Base-by-base conservation (phyloP, 352 stramenopile species). In the Vaucheria bursata region DNA sequence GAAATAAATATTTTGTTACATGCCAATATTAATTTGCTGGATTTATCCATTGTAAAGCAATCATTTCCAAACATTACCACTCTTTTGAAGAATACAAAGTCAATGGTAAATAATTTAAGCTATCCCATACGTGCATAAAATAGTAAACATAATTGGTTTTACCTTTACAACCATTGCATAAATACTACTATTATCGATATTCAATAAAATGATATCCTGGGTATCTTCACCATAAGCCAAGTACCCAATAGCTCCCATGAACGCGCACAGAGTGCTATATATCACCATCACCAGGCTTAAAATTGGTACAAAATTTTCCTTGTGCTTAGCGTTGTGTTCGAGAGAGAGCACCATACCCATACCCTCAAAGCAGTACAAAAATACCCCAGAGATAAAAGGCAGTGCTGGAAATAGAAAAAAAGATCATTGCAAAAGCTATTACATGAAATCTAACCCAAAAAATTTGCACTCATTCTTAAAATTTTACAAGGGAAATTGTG, bases 121-220 rank as follows among this genome's bases (percentile, higher is more conserved):
- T n/a, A n/a, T n/a, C n/a, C n/a, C n/a, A n/a, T n/a, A n/a, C n/a
- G n/a, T n/a, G n/a, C n/a, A n/a, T n/a, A n/a, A n/a, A n/a, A n/a
- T n/a, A n/a, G n/a, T 12, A 50, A 12, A 5, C 39, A 12, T 50
- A 12, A 18, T 18, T 29, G 18, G 29, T 8, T 29, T 69, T 29
- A 69, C 59, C 70, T 78, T 81, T 18, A 81, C 76, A 33, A 81
- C 29, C 1, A 71, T 8, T 0, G 69, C 73, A n/a, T 49, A 81
- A 1, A 38, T 2, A 1, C 53, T 66, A 25, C 52, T 70, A 40
- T 52, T 73, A n/a, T n/a, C n/a, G 8, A 81, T 81, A 70, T 81
- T 81, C 0, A 81, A 50, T 4, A 81, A 52, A 34, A 81, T 53
- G 2, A 81, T 81, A 31, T 81, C 76, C 65, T 76, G 74, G n/a